Base-by-base conservation (phyloP, 2,329 filamentous ascomycete species). In the Colletotrichum sp. region DNA sequence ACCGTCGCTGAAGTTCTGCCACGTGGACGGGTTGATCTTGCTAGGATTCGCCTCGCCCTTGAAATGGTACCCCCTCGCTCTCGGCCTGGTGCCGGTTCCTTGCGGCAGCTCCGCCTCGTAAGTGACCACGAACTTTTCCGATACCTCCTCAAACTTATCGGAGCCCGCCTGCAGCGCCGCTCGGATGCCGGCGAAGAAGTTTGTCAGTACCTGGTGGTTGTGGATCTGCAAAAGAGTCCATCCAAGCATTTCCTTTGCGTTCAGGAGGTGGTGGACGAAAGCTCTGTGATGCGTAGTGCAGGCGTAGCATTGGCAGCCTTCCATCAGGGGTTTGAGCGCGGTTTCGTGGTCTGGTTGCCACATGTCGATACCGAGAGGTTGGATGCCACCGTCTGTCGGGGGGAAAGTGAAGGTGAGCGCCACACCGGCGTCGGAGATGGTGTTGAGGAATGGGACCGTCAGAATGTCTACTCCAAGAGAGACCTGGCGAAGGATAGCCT, bases 141-240 rank as follows among this genome's bases (percentile, higher is more conserved):
- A 84, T 32, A 83, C 85, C 6, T 87, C 86, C 69, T 92, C 90
- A 80, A 98, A 98, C 0, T 83, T 86, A 2, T 87, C 84, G 0
- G 86, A 81, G 26, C 93, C 90, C 4, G 87, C 80, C 34, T 91
- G 78, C 8, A 99, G 93, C 71, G 92, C 92, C 3, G 85, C 82
- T 24, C 96, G 92, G 8, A 98, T 88, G 0, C 88, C 90, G 0
- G 87, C 84, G 83, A 99, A 98, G 86, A 99, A 98, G 0, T 86
- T 81, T 62, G 91, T 89, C 69, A 98, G 85, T 9, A 94, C 86
- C 76, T 93, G 89, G 83, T 98, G 93, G 83, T 99, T 99, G 86
- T 99, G 97, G 5, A 98, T 90, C 83, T 99, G 96, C 9, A 99
- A 89, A 9, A 99, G 89, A 0, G 94, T 95, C 97, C 97, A 99